Evolutionary conservation across 768 basidiomycete genomes (phyloP).

Genomic region (Agrocybe pediades): DNA sequence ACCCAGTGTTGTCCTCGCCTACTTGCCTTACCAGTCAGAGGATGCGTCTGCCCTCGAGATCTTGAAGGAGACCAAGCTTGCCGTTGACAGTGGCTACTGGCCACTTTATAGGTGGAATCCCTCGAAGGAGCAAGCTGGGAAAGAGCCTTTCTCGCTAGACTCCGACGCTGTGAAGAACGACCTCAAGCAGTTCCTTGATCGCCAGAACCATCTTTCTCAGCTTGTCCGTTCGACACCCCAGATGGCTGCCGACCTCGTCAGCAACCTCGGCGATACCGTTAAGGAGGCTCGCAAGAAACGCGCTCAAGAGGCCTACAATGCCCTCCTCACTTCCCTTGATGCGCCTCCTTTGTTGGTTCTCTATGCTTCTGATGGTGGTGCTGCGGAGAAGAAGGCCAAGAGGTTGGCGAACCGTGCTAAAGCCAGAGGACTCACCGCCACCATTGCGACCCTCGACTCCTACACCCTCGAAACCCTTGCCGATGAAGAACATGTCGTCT

Average conservation of each 20-base stretch:
- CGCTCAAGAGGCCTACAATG: constrained; percentile 82
- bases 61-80: constrained; percentile 97
- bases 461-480: constrained; percentile 73
- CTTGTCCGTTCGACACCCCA: constrained; percentile 81
- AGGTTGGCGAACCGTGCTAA: constrained; percentile 80
- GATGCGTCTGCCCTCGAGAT: constrained; percentile 79
- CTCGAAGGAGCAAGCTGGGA: constrained; percentile 67
- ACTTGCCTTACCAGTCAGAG: constrained; percentile 87
- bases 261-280: constrained; percentile 81
- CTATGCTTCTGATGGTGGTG: constrained; percentile 95
- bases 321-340: constrained; percentile 81
- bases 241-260: constrained; percentile 80
- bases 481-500: constrained; percentile 76
- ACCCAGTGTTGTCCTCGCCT: constrained; percentile 90
- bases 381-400: constrained; percentile 96
- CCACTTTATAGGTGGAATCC: constrained; percentile 99
- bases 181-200: constrained; percentile 89
- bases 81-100: constrained; percentile 97
- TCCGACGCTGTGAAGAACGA: constrained; percentile 94
- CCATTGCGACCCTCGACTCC: constrained; percentile 79
- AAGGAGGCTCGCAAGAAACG: constrained; percentile 81
- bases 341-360: constrained; percentile 87
- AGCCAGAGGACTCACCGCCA: constrained; percentile 78
- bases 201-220: constrained; percentile 96
- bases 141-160: constrained; percentile 91